Base-by-base conservation (phyloP, 2,329 filamentous ascomycete genomes). In the Fusarium vanettenii region DNA sequence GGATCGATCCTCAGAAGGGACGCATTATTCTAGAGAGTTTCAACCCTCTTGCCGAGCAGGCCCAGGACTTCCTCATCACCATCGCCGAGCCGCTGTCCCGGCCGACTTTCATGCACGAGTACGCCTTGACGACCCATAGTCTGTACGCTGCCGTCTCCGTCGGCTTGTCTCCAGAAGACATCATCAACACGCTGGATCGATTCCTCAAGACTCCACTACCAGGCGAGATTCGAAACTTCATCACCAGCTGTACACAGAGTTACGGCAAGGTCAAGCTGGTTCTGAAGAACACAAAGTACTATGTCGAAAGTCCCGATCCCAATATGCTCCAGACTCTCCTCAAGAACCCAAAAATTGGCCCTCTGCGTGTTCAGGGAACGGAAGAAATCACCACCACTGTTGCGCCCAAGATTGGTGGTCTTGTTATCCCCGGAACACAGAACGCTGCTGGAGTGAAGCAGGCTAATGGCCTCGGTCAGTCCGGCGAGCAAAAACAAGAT, bases 221-320 rank as follows among this genome's bases (percentile, higher is more conserved):
- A 0, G 89, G 93, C n/a, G 90, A 92, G 57, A 94, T 98, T 71
- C 90, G 92, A 71, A 87, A 90, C 10, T 98, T 96, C 82, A 96
- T 96, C 75, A 85, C 84, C 29, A 91, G 91, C 70, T 97, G 95
- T 72, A 97, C 95, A 7, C 92, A 94, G 74, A 97, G 94, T 62
- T 98, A 97, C 81, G 97, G 97, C 74, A 98, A 98, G 84, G 95
- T 98, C 65, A 97, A 98, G 82, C 90, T 98, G 63, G 97, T 98
- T 52, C 84, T 98, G 73, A 97, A 98, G 82, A 94, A 98, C 79
- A 98, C 96, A 72, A 94, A 94, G 75, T 98, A 97, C 83, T 98
- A 93, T 78, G 92, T 98, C 71, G 97, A 99, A 84, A 98, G 94
- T 79, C 92, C 94, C 22, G 96, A 98, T 82, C 93, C 95, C 14